Base-by-base conservation (phyloP, 2,329 filamentous ascomycete species). In the Penicillium psychrosexuale region DNA sequence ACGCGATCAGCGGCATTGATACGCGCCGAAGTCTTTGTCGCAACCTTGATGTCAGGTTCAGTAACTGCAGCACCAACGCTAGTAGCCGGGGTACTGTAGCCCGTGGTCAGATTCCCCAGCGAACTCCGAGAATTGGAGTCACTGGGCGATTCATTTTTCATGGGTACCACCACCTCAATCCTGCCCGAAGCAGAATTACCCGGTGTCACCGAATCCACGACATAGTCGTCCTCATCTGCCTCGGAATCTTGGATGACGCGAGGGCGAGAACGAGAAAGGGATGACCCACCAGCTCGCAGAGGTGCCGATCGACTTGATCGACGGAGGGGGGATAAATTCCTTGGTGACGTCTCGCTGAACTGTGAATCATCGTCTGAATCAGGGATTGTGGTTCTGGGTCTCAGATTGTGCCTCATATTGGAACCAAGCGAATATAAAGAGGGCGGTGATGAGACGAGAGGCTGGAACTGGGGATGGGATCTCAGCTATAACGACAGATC, bases 61-160 rank as follows among this genome's bases (percentile, higher is more conserved):
- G 83, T 84, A 9, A 84, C 86, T 11, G 27, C 33, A 17, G 75
- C 77, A 44, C 77, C 74, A 51, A 79, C 76, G 68, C 83, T 86
- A 19, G 86, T 88, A 36, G 77, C 81, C 5, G 85, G 84, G 3
- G 86, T 88, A 55, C 83, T 84, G 63, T 80, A 82, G 17, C 78
- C 81, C 36, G 76, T 75, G 11, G 75, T 80, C 6, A 68, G 33
- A 72, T 71, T 6, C 72, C 71, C 30, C 69, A 60, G 3, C 12
- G 77, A 77, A 22, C 74, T 75, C 5, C 75, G 63, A 27, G 77
- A 73, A 36, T 70, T 69, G 1, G 72, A 64, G 8, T 65, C 64
- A 38, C 61, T 55, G 7, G 61, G 40, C 13, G 66, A 59, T 12
- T 57, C 51, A 50, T 57, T 39, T 24, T 67, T 69, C 47, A 61